phyloP scores from a whole-genome alignment of 2,329 filamentous ascomycete species.

The Cytospora chrysosperma region DNA sequence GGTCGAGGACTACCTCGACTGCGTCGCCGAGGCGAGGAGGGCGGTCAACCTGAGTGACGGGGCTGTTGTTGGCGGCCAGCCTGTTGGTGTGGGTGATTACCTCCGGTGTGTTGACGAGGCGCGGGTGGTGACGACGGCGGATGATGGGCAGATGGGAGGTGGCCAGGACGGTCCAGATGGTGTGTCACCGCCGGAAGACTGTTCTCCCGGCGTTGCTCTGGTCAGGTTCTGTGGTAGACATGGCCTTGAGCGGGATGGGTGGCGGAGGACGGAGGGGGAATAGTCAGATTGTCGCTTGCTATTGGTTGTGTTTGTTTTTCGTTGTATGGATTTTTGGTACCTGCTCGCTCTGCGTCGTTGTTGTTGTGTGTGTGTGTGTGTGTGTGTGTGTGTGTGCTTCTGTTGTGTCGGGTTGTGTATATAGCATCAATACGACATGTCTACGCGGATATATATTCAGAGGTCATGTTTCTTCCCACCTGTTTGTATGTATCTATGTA shows the following conservation, averaged over 20 bases:
- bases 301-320: not conserved
- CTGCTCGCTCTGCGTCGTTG: not conserved
- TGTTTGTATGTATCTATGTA: no score
- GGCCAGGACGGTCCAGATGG: not conserved
- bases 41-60: not conserved
- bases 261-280: not conserved
- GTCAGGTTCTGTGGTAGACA: constrained; percentile 15
- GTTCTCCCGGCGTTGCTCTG: constrained; percentile 8
- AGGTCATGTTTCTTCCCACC: no score
- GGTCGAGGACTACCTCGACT: constrained; percentile 17
- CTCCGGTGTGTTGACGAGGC: constrained; percentile 6
- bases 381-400: no score
- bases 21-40: constrained; percentile 12
- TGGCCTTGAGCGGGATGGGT: constrained; percentile 6
- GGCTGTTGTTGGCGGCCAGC: not conserved
- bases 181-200: not conserved
- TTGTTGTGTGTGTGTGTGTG: no score
- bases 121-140: not conserved
- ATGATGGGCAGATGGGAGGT: not conserved
- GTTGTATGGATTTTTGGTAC: not conserved
- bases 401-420: no score
- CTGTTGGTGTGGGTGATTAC: constrained; percentile 7
- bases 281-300: constrained; percentile 10
- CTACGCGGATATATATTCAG: not conserved
- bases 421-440: constrained; percentile 10